These are phyloP conservation scores for Inonotus hispidus DNA, from an alignment of 1,284 basidiomycete species.

Conservation along the genomic window DNA sequence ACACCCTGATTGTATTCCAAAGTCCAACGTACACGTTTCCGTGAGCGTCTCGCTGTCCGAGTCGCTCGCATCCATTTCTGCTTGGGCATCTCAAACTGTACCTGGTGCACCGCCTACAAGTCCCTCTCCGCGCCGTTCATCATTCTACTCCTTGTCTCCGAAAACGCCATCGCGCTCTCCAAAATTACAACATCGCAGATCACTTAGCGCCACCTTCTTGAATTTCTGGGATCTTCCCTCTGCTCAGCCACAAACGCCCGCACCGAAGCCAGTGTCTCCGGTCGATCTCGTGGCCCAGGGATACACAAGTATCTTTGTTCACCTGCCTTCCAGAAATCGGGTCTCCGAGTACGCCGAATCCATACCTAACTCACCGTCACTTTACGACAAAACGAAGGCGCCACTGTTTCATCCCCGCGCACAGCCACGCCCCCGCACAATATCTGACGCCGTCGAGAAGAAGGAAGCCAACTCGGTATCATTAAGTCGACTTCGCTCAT, in stretches of 20 bases:
- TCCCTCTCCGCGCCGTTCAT: constrained; percentile 35
- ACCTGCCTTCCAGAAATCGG: constrained; percentile 46
- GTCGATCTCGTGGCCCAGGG: constrained; percentile 52
- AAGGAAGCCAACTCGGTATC: constrained; percentile 7
- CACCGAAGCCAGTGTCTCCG: constrained; percentile 28
- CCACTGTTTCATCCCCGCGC: constrained; percentile 1
- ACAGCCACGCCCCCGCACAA: constrained; percentile 5
- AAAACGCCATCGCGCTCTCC: constrained; percentile 20
- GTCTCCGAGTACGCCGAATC: constrained; percentile 32
- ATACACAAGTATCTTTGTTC: constrained; percentile 60
- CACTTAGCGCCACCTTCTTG: constrained; percentile 34
- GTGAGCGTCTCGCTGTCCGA: constrained; percentile 23
- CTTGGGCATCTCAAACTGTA: constrained; percentile 57
- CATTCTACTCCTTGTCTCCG: constrained; percentile 25
- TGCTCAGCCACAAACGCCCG: constrained; percentile 22
- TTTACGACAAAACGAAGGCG: constrained; percentile 28
- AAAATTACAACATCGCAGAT: constrained; percentile 22
- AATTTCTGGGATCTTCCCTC: constrained; percentile 37
- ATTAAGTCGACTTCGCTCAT: constrained; percentile 15
- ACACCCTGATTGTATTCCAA: not conserved
- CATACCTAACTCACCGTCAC: constrained; percentile 18
- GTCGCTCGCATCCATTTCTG: constrained; percentile 32
- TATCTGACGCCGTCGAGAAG: not conserved
- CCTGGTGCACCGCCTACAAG: constrained; percentile 50
- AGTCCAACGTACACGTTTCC: constrained; percentile 5